These are phyloP conservation scores for Huntiella moniliformis DNA, from an alignment of 2,329 filamentous ascomycete genomes.

Conservation along the genomic window DNA sequence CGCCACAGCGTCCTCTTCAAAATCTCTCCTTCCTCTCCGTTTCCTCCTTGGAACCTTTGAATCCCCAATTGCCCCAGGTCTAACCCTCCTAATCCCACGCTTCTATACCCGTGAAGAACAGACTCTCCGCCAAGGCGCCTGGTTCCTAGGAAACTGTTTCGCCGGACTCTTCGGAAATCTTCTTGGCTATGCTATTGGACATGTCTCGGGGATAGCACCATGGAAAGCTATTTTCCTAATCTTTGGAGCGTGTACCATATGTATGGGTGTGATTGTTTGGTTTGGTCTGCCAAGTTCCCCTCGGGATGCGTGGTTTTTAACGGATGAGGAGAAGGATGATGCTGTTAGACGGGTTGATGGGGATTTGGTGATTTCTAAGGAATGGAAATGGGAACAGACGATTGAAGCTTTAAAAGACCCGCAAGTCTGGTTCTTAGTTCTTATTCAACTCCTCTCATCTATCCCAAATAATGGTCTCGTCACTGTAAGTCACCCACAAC, in stretches of 20 bases:
- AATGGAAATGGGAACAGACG: conserved; percentile 17
- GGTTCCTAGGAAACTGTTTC: conserved; percentile 17
- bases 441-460: conserved; percentile 15
- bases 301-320: conserved; percentile 15
- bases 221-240: conserved; percentile 43
- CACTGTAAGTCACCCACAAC: conserved; percentile 12
- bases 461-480: conserved; percentile 18
- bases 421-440: conserved; percentile 16
- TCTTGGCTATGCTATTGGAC: conserved; percentile 15
- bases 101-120: conserved; percentile 17
- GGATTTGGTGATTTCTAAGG: conserved; percentile 15
- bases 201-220: conserved; percentile 20
- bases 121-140: conserved; percentile 16
- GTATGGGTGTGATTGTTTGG: conserved; percentile 33
- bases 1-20: conserved; percentile 13
- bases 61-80: conserved; percentile 11
- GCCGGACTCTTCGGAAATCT: conserved; percentile 15
- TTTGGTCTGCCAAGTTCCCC: conserved; percentile 38
- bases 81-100: conserved; percentile 11
- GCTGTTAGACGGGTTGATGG: conserved; percentile 18
- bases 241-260: conserved; percentile 33
- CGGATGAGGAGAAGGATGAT: conserved; percentile 15
- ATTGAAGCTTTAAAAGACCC: conserved; percentile 16
- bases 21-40: conserved; percentile 12
- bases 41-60: conserved; percentile 15